These are phyloP conservation scores for Stachybotrys chartarum DNA, from an alignment of 2,329 filamentous ascomycete genomes.

Conservation along the genomic window DNA sequence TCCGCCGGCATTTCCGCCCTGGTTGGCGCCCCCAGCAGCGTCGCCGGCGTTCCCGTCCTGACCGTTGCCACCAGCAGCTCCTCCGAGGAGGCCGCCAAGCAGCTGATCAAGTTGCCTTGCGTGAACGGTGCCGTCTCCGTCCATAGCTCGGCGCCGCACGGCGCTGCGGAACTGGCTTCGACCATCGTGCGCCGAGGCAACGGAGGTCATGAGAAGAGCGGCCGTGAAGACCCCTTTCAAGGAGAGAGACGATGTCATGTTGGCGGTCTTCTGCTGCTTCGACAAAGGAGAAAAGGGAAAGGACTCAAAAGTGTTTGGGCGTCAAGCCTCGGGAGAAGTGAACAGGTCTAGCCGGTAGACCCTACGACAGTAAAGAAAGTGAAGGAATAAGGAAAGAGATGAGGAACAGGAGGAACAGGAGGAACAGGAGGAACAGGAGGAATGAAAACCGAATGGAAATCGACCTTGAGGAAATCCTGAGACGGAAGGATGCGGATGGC, in stretches of 20 bases:
- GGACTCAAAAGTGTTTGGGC: too few relatives aligned
- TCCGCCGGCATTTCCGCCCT: background rate
- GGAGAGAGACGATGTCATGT: background rate
- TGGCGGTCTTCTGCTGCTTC: background rate
- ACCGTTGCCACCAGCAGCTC: background rate
- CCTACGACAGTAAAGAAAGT: too few relatives aligned
- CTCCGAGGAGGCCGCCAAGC: background rate
- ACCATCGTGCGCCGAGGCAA: background rate
- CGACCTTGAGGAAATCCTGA: too few relatives aligned
- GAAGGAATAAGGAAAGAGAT: too few relatives aligned
- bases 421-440: too few relatives aligned
- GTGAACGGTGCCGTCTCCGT: background rate
- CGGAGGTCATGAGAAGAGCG: conserved; percentile 1
- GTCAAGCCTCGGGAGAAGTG: too few relatives aligned
- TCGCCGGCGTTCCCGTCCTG: background rate
- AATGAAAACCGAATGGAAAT: too few relatives aligned
- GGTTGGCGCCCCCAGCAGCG: background rate
- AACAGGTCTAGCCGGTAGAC: too few relatives aligned
- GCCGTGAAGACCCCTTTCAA: background rate
- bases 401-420: too few relatives aligned
- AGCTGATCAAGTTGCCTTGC: background rate
- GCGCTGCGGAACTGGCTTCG: background rate
- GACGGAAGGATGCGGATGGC: too few relatives aligned
- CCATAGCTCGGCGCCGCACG: background rate
- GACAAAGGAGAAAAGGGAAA: too few relatives aligned